Percentiles rank a stretch among this genome's conserved stretches.
Conservation (phyloP, 345 rosid species). For the Xanthoceras sorbifolium region DNA sequence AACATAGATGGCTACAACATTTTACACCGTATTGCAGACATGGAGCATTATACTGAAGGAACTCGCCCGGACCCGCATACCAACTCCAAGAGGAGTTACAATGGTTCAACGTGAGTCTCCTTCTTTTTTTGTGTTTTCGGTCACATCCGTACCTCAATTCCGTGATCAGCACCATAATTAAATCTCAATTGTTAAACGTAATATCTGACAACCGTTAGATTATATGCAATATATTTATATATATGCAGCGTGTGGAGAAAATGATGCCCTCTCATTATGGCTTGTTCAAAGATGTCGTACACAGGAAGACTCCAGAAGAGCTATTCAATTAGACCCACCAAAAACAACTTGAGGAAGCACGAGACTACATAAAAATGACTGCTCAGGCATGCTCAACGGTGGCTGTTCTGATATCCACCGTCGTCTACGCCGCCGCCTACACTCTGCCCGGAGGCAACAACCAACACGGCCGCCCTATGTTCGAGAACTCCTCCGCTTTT, state of each 20-base stretch:
- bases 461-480: constrained; percentile 20
- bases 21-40: constrained; percentile 25
- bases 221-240: too few species aligned
- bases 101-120: constrained; percentile 31
- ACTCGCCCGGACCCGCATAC: constrained; percentile 16
- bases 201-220: too few species aligned
- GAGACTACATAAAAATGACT: background rate
- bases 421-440: background rate
- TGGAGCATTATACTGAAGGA: background rate
- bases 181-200: too few species aligned
- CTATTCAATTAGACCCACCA: background rate
- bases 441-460: background rate
- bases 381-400: constrained; percentile 33
- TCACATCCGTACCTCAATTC: too few species aligned
- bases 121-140: too few species aligned
- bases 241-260: too few species aligned
- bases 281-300: too few species aligned
- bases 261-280: too few species aligned
- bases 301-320: too few species aligned
- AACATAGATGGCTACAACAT: constrained; percentile 17
- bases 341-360: background rate
- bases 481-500: constrained; percentile 14
- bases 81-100: constrained; percentile 25
- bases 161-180: too few species aligned
- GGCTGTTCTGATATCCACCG: constrained; percentile 12